phyloP scores from a whole-genome alignment of 2,329 filamentous ascomycete species.

The Venturia oleaginea region DNA sequence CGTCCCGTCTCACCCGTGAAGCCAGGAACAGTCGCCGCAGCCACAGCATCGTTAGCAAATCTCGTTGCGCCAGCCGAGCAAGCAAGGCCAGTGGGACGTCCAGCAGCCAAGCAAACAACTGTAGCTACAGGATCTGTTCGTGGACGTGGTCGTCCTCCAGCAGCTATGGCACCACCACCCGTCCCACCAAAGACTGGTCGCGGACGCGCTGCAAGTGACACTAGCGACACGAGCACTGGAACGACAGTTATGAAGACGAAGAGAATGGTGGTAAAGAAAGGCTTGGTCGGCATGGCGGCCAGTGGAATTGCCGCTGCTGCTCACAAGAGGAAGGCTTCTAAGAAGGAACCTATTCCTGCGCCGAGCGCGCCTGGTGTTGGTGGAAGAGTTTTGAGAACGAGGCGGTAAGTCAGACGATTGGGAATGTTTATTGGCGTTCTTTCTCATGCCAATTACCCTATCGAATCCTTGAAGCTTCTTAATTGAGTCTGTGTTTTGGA shows the following conservation, averaged over 20 bases:
- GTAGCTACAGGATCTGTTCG: slow-evolving; percentile 14
- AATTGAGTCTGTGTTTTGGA: background rate
- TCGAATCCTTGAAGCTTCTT: background rate
- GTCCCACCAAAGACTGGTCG: slow-evolving; percentile 33
- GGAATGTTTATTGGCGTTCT: background rate
- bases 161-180: slow-evolving; percentile 25
- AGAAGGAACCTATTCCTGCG: slow-evolving; percentile 10
- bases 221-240: slow-evolving; percentile 51
- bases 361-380: slow-evolving; percentile 3
- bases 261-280: slow-evolving; percentile 5
- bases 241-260: slow-evolving; percentile 55
- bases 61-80: slow-evolving; percentile 3
- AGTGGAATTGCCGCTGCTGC: slow-evolving; percentile 10
- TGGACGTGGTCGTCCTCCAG: slow-evolving; percentile 21
- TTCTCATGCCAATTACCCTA: background rate
- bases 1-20: slow-evolving; percentile 50
- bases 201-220: slow-evolving; percentile 43
- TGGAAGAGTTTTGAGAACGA: slow-evolving; percentile 6
- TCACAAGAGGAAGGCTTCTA: slow-evolving; percentile 8
- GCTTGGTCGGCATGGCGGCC: slow-evolving; percentile 12
- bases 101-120: slow-evolving; percentile 22
- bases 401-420: background rate
- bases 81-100: slow-evolving; percentile 32
- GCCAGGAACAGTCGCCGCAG: slow-evolving; percentile 14
- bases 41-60: slow-evolving; percentile 13